These are phyloP conservation scores for Mortierella polycephala DNA, from an alignment of 371 early-diverging fungal species.

Conservation along the genomic window DNA sequence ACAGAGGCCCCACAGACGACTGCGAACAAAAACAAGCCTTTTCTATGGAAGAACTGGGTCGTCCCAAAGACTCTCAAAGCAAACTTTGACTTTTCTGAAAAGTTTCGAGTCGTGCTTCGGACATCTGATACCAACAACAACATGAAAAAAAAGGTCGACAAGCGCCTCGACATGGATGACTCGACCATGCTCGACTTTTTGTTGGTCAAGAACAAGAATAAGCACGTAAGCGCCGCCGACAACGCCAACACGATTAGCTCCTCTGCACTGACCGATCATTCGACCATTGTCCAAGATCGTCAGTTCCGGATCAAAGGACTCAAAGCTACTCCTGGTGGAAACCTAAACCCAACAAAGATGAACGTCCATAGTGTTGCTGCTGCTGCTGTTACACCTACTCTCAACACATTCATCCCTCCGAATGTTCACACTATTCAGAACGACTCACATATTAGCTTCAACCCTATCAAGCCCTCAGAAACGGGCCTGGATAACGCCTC, in stretches of 20 bases:
- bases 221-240: not conserved
- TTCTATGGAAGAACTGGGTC: slow-evolving; percentile 41
- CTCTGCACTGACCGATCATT: not conserved
- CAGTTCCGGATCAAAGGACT: slow-evolving; percentile 43
- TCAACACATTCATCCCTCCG: too few relatives aligned
- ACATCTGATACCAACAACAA: slow-evolving; percentile 11
- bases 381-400: not conserved
- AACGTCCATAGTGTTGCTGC: slow-evolving; percentile 20
- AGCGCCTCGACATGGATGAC: not conserved
- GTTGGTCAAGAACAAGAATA: slow-evolving; percentile 17
- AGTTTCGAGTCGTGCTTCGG: slow-evolving; percentile 32
- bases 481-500: too few relatives aligned
- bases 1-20: slow-evolving; percentile 16
- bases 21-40: slow-evolving; percentile 25
- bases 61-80: slow-evolving; percentile 25
- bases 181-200: slow-evolving; percentile 4
- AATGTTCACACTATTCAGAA: too few relatives aligned
- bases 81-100: slow-evolving; percentile 44
- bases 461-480: too few relatives aligned
- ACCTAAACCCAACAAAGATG: slow-evolving; percentile 35
- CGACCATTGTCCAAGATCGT: slow-evolving; percentile 28
- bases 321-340: slow-evolving; percentile 25
- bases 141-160: not conserved
- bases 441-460: too few relatives aligned
- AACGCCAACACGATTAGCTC: not conserved